Conservation (phyloP, 2,329 filamentous ascomycete species). For the Coccinonectria pachysandricola region DNA sequence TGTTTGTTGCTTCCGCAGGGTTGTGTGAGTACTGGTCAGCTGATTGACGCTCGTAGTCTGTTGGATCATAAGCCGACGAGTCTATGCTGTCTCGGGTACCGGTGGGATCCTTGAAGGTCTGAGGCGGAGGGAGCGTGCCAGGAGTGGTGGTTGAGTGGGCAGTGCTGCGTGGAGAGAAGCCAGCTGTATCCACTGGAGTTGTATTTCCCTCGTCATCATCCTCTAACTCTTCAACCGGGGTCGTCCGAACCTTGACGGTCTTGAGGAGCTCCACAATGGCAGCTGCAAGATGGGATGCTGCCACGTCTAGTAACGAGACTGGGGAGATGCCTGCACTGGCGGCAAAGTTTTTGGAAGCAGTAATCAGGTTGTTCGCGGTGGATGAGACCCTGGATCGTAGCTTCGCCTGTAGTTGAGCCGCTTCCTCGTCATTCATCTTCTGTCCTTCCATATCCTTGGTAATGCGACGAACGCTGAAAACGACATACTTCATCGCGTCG, state of each 20-base stretch:
- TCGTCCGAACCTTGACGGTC: conserved; percentile 71
- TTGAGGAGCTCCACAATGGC: conserved; percentile 80
- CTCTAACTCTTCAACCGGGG: conserved; percentile 65
- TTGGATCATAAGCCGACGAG: conserved; percentile 65
- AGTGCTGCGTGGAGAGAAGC: conserved; percentile 55
- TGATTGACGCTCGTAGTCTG: conserved; percentile 57
- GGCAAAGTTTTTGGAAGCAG: conserved; percentile 85
- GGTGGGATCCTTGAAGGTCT: conserved; percentile 49
- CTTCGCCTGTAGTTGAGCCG: conserved; percentile 51
- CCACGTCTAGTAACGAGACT: conserved; percentile 86
- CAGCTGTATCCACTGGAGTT: conserved; percentile 55
- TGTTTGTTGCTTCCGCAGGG: conserved; percentile 16
- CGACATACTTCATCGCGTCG: conserved; percentile 77
- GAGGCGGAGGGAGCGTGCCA: conserved; percentile 37
- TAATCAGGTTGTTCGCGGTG: conserved; percentile 92
- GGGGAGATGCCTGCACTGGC: conserved; percentile 75
- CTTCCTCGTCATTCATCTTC: conserved; percentile 40
- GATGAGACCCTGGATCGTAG: conserved; percentile 78
- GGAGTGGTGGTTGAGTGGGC: conserved; percentile 25
- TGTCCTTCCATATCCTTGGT: conserved; percentile 66
- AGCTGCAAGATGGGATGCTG: conserved; percentile 79
- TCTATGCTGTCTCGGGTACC: conserved; percentile 49
- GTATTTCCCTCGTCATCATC: conserved; percentile 61
- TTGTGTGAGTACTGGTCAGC: conserved; percentile 30
- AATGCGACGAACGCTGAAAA: conserved; percentile 73